phyloP scores from a whole-genome alignment of 1,284 basidiomycete species.

The Clitocybe nebularis region DNA sequence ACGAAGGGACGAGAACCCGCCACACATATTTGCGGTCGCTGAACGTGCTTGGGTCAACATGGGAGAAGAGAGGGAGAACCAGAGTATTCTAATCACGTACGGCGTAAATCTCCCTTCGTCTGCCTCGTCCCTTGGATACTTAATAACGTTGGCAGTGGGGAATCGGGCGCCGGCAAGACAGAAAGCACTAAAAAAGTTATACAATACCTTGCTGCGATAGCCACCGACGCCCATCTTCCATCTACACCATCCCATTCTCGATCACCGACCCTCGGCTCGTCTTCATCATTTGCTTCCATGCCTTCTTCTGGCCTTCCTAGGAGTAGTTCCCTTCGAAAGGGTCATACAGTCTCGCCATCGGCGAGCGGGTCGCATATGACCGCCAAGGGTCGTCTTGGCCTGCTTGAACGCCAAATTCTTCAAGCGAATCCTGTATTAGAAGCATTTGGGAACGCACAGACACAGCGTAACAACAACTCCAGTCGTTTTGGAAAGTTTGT shows the following conservation, averaged over 20 bases:
- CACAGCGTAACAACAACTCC: slow-evolving; percentile 98
- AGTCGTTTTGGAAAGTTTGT: slow-evolving; percentile 99
- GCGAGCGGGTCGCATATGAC: slow-evolving; percentile 44
- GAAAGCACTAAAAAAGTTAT: slow-evolving; percentile 99
- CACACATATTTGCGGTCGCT: slow-evolving; percentile 96
- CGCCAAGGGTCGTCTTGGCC: slow-evolving; percentile 71
- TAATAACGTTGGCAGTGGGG: slow-evolving; percentile 60
- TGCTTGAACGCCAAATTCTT: slow-evolving; percentile 94
- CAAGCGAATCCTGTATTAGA: slow-evolving; percentile 98
- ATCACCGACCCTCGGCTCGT: slow-evolving; percentile 44
- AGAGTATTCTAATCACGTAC: slow-evolving; percentile 97
- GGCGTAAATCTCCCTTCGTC: slow-evolving; percentile 27
- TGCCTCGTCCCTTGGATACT: slow-evolving; percentile 10
- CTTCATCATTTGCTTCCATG: slow-evolving; percentile 43
- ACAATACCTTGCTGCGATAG: slow-evolving; percentile 97
- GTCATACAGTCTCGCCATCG: slow-evolving; percentile 38
- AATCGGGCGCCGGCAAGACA: slow-evolving; percentile 99
- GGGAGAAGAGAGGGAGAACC: slow-evolving; percentile 95
- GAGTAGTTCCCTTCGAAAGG: slow-evolving; percentile 45
- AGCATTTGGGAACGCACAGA: slow-evolving; percentile 98
- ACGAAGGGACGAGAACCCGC: slow-evolving; percentile 92
- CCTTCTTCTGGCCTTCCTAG: slow-evolving; percentile 58
- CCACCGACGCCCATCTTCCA: slow-evolving; percentile 72
- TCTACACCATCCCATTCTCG: slow-evolving; percentile 56
- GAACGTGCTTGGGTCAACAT: slow-evolving; percentile 99